Conservation (phyloP, 2,329 filamentous ascomycete genomes). For the Diaporthe capsici region DNA sequence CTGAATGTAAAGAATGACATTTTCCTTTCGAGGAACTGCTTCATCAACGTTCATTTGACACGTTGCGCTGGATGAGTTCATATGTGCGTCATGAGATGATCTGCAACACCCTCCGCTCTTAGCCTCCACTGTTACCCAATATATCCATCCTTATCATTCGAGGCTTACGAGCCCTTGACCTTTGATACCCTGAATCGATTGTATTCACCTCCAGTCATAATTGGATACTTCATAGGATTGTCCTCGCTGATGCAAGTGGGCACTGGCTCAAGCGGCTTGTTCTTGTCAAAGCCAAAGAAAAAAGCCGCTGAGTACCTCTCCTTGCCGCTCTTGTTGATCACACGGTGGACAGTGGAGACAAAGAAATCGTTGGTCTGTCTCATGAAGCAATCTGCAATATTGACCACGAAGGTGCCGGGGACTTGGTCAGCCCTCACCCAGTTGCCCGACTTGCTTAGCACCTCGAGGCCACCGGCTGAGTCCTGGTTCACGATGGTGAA, state of each 20-base stretch:
- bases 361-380: conserved; percentile 59
- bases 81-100: conserved; percentile 31
- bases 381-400: conserved; percentile 60
- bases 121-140: not conserved
- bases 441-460: conserved; percentile 58
- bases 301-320: conserved; percentile 58
- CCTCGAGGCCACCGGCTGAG: conserved; percentile 58
- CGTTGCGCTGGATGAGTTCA: not conserved
- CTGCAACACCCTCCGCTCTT: conserved; percentile 3
- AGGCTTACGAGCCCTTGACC: not conserved
- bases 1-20: not conserved
- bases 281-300: conserved; percentile 53
- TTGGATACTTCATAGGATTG: conserved; percentile 52
- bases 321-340: conserved; percentile 52
- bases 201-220: conserved; percentile 53
- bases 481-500: conserved; percentile 64
- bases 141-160: not conserved
- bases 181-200: conserved; percentile 41
- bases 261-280: conserved; percentile 49
- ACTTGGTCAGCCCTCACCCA: conserved; percentile 61
- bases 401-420: conserved; percentile 59
- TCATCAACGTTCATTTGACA: not conserved
- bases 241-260: conserved; percentile 50
- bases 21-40: not conserved
- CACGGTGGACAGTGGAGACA: conserved; percentile 58